A percentile compares a stretch with the other conserved stretches of the same genome.
phyloP scores from a whole-genome alignment of 805 yeast species.

The Maudiozyma bulderi region DNA sequence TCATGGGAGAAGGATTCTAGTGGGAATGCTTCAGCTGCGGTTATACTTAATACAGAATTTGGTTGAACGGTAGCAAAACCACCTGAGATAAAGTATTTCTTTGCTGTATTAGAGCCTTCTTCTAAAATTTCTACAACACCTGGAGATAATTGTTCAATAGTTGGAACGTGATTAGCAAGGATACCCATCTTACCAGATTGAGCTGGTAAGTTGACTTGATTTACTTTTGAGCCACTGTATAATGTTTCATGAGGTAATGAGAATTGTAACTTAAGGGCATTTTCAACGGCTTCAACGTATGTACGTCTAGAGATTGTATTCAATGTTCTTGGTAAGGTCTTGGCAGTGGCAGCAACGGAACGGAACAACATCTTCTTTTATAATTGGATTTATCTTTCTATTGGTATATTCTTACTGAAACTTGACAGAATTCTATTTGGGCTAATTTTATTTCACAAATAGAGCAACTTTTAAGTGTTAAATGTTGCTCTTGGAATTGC shows the following conservation, averaged over 20 bases:
- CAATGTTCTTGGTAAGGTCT: constrained; percentile 23
- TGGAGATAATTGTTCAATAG: constrained; percentile 91
- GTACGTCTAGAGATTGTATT: constrained; percentile 52
- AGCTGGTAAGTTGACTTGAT: constrained; percentile 92
- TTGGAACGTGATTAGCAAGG: constrained; percentile 94
- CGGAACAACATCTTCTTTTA: constrained; percentile 17
- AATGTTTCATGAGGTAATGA: constrained; percentile 80
- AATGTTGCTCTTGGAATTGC: too few species aligned
- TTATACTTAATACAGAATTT: constrained; percentile 79
- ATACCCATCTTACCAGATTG: constrained; percentile 94
- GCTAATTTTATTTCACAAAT: too few species aligned
- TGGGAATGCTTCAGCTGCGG: constrained; percentile 92
- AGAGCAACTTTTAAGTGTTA: too few species aligned
- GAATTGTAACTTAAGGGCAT: constrained; percentile 69
- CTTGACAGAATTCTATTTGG: too few species aligned
- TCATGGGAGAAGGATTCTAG: constrained; percentile 76
- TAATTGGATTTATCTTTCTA: neutral
- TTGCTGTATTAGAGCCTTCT: constrained; percentile 49
- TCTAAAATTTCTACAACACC: constrained; percentile 91
- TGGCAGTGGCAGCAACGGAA: constrained; percentile 10
- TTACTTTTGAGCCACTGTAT: constrained; percentile 39
- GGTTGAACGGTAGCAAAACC: constrained; percentile 96
- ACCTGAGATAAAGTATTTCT: constrained; percentile 85
- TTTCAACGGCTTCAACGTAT: constrained; percentile 65
- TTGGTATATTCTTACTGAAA: neutral